Conservation (phyloP, 2,329 filamentous ascomycete genomes). For the Atkinsonella hypoxylon region DNA sequence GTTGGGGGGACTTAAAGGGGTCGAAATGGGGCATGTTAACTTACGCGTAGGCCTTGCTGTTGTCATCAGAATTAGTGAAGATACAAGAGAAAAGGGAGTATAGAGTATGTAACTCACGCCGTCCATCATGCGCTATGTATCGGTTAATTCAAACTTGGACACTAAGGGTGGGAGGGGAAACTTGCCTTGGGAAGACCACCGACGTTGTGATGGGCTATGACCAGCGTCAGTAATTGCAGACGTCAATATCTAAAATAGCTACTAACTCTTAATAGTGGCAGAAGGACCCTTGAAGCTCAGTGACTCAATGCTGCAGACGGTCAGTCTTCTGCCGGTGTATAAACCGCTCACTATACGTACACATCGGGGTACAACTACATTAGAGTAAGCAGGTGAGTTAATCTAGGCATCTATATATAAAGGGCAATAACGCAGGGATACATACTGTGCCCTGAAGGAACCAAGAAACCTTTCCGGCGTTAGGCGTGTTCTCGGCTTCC, state of each 20-base stretch:
- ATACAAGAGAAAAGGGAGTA: background rate
- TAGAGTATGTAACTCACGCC: slow-evolving; percentile 15
- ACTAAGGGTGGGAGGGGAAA: slow-evolving; percentile 16
- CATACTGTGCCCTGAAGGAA: slow-evolving; percentile 83
- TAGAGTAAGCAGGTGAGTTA: background rate
- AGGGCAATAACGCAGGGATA: slow-evolving; percentile 3
- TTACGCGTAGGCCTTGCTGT: slow-evolving; percentile 4
- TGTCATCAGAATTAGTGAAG: background rate
- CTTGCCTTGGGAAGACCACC: slow-evolving; percentile 57
- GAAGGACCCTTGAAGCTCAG: slow-evolving; percentile 36
- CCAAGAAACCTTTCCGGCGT: slow-evolving; percentile 69
- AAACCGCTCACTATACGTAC: background rate
- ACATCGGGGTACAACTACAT: slow-evolving; percentile 1
- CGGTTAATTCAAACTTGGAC: background rate
- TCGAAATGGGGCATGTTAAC: too few relatives aligned
- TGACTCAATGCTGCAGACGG: slow-evolving; percentile 31
- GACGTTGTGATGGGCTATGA: slow-evolving; percentile 41
- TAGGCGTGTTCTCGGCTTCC: slow-evolving; percentile 51
- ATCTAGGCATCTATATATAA: background rate
- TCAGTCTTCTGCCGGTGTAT: background rate
- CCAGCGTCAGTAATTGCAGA: slow-evolving; percentile 1
- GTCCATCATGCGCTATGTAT: slow-evolving; percentile 32
- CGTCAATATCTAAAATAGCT: background rate
- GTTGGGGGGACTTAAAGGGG: too few relatives aligned
- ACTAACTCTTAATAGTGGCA: slow-evolving; percentile 33